A percentile compares a stretch with the other conserved stretches of the same genome.
These are phyloP conservation scores for Sphagnum contortum DNA, from an alignment of 225 moss, liverwort and hornwort genomes.

Conservation along the genomic window DNA sequence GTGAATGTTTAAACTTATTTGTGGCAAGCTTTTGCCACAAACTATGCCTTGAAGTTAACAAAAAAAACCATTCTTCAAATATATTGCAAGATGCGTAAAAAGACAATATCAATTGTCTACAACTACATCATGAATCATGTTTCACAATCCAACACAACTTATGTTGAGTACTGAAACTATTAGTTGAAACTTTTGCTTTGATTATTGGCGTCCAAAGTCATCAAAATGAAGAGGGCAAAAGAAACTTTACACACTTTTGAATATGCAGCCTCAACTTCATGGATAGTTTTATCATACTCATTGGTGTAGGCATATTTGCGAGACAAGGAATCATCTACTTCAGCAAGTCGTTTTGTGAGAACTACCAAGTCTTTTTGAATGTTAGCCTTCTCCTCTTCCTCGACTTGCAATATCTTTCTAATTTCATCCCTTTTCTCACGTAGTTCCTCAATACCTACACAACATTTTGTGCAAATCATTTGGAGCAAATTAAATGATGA, in stretches of 20 bases:
- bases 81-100: no score
- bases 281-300: constrained; percentile 80
- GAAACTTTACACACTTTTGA: constrained; percentile 44
- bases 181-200: no score
- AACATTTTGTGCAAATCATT: constrained; percentile 17
- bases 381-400: constrained; percentile 85
- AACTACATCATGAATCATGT: no score
- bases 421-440: constrained; percentile 82
- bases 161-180: no score
- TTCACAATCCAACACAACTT: no score
- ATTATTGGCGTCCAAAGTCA: no score
- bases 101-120: no score
- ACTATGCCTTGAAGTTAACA: no score
- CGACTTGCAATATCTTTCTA: constrained; percentile 63
- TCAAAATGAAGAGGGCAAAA: not conserved
- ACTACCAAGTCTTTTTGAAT: constrained; percentile 63
- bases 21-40: no score
- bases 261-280: constrained; percentile 76
- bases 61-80: no score
- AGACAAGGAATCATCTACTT: constrained; percentile 50
- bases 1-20: no score
- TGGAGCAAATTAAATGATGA: constrained; percentile 18
- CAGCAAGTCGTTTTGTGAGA: constrained; percentile 57
- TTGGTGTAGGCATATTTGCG: constrained; percentile 72
- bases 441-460: constrained; percentile 83